Conservation (phyloP, 306 rosid genomes). For the Alnus rubra region DNA sequence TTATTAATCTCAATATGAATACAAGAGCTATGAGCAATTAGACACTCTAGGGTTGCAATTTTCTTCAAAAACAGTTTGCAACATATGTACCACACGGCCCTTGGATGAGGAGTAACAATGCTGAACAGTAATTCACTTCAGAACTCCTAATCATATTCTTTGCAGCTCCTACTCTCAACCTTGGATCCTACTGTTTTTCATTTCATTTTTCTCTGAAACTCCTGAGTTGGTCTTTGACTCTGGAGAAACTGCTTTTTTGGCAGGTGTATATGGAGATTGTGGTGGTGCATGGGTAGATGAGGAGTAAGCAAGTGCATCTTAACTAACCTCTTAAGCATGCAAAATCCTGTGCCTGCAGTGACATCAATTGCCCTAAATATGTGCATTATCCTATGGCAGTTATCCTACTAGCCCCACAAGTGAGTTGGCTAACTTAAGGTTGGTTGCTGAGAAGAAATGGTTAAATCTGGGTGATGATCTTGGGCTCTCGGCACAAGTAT, state of each 20-base stretch:
- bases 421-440: slow-evolving; percentile 58
- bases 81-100: not conserved
- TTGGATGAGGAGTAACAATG: not conserved
- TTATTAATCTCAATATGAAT: not conserved
- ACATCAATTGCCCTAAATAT: slow-evolving; percentile 29
- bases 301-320: slow-evolving; percentile 63
- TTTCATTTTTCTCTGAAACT: not conserved
- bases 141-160: not conserved
- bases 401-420: slow-evolving; percentile 56
- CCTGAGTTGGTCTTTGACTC: slow-evolving; percentile 4
- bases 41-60: not conserved
- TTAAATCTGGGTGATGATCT: slow-evolving; percentile 51
- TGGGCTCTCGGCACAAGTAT: slow-evolving; percentile 48
- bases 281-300: slow-evolving; percentile 79
- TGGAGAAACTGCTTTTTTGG: slow-evolving; percentile 18
- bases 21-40: not conserved
- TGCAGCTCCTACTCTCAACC: slow-evolving; percentile 1
- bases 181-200: not conserved
- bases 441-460: slow-evolving; percentile 83
- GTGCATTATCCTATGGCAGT: slow-evolving; percentile 47
- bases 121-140: not conserved
- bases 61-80: not conserved
- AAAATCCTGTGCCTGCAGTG: slow-evolving; percentile 23
- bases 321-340: slow-evolving; percentile 29
- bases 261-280: slow-evolving; percentile 87